Base-by-base conservation (phyloP, 2,329 filamentous ascomycete genomes). In the Aspergillus pseudoglaucus region DNA sequence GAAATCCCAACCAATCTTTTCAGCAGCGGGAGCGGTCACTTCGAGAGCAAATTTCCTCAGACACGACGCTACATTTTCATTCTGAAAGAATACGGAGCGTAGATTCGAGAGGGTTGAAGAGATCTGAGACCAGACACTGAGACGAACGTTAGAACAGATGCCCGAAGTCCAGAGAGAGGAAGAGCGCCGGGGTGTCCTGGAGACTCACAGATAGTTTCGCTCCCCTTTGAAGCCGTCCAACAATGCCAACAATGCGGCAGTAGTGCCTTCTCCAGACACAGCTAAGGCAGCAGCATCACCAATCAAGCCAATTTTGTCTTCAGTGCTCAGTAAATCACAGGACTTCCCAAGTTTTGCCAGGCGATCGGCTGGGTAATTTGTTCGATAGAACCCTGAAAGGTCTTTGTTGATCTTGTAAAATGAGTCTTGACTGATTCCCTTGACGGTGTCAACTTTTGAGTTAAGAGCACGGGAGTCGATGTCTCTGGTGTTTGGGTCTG, bases 391-490 rank as follows among this genome's bases (percentile, higher is more conserved):
- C 22, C 90, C 91, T 45, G 85, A 90, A 49, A 91, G 87, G 47
- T 91, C 83, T 51, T 85, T 83, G 75, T 98, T 98, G 60, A 98
- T 77, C 74, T 95, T 94, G 74, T 97, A 98, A 68, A 95, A 96
- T 35, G 81, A 79, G 56, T 89, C 81, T 48, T 95, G 75, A 51
- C 85, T 84, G 43, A 74, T 54, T 25, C 62, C 66, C 44, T 79
- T 77, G 48, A 97, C 80, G 10, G 82, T 90, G 47, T 89, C 84
- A 58, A 87, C 79, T 72, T 88, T 96, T 48, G 79, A 74, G 0
- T 83, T 87, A 40, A 98, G 75, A 45, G 88, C 84, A 33, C 84
- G 75, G 17, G 80, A 75, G 49, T 84, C 75, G 46, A 85, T 75
- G 6, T 79, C 81, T 30, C 81, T 72, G 27, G 83, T 74, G 18